Percentiles rank a stretch among this genome's conserved stretches.
Conservation (phyloP, 2,329 filamentous ascomycete genomes). For the Fusarium anguioides region DNA sequence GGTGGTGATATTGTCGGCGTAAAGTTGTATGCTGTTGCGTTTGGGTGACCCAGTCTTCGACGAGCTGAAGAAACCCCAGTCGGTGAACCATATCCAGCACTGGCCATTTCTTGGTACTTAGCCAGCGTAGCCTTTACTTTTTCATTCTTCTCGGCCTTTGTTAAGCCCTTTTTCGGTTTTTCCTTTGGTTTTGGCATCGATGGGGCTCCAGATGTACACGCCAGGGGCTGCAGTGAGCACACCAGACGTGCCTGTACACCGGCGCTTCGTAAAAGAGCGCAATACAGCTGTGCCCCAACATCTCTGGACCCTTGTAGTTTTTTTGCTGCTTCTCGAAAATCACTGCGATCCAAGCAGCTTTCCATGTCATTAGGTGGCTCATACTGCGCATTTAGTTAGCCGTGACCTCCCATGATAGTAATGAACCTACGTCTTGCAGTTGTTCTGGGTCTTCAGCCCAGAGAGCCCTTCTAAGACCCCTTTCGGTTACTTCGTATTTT, state of each 20-base stretch:
- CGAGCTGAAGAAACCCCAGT: constrained; percentile 54
- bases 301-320: constrained; percentile 85
- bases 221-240: constrained; percentile 87
- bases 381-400: constrained; percentile 56
- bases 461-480: constrained; percentile 74
- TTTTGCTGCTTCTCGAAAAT: constrained; percentile 78
- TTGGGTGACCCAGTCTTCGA: constrained; percentile 64
- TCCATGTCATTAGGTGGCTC: constrained; percentile 72
- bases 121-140: constrained; percentile 55
- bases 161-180: constrained; percentile 42
- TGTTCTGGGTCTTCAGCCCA: constrained; percentile 79
- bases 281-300: constrained; percentile 89
- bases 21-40: constrained; percentile 64
- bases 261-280: constrained; percentile 83
- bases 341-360: constrained; percentile 72
- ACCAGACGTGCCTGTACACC: constrained; percentile 86
- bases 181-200: constrained; percentile 56
- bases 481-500: constrained; percentile 76
- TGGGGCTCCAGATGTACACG: constrained; percentile 69
- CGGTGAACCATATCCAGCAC: constrained; percentile 45
- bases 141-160: constrained; percentile 49
- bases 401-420: background rate
- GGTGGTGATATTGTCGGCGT: constrained; percentile 57
- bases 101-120: constrained; percentile 52
- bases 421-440: constrained; percentile 63